Evolutionary conservation across 495 filamentous ascomycete genomes (phyloP).

Genomic region (Talaromyces stipitatus): DNA sequence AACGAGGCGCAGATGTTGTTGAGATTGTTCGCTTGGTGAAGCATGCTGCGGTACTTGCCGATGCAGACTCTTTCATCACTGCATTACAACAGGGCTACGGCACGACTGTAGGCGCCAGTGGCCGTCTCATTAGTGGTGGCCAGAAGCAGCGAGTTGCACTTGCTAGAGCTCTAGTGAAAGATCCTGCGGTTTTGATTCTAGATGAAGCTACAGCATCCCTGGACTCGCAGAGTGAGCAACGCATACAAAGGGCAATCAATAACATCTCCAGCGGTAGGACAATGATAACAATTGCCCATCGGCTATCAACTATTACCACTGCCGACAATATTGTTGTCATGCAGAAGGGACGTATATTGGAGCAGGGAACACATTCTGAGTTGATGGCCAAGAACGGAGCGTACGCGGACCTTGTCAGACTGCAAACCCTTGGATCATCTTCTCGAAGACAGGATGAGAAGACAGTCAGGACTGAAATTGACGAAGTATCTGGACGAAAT

Average conservation of each 20-base stretch:
- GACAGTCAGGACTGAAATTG: conserved; percentile 15
- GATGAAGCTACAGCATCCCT: conserved; percentile 69
- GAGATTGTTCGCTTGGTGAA: conserved; percentile 32
- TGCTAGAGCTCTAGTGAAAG: conserved; percentile 64
- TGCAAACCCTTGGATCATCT: conserved; percentile 29
- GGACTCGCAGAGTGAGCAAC: conserved; percentile 46
- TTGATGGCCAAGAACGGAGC: conserved; percentile 30
- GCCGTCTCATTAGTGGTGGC: conserved; percentile 51
- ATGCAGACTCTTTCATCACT: conserved; percentile 37
- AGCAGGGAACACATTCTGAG: conserved; percentile 44
- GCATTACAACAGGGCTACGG: conserved; percentile 41
- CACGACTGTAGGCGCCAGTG: conserved; percentile 45
- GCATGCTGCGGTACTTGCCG: conserved; percentile 32
- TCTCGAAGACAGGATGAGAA: background rate
- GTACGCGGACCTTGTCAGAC: conserved; percentile 37
- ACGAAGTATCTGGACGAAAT: conserved; percentile 16
- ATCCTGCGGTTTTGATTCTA: conserved; percentile 73
- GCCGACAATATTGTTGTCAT: conserved; percentile 64
- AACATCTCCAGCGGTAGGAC: conserved; percentile 37
- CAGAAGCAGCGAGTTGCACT: conserved; percentile 62
- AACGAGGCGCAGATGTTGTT: conserved; percentile 20
- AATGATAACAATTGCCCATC: conserved; percentile 42
- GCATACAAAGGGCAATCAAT: conserved; percentile 44
- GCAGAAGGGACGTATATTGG: conserved; percentile 45
- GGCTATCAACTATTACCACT: conserved; percentile 41